These are phyloP conservation scores for Orbilia brochopaga DNA, from an alignment of 2,329 filamentous ascomycete species.

Conservation along the genomic window DNA sequence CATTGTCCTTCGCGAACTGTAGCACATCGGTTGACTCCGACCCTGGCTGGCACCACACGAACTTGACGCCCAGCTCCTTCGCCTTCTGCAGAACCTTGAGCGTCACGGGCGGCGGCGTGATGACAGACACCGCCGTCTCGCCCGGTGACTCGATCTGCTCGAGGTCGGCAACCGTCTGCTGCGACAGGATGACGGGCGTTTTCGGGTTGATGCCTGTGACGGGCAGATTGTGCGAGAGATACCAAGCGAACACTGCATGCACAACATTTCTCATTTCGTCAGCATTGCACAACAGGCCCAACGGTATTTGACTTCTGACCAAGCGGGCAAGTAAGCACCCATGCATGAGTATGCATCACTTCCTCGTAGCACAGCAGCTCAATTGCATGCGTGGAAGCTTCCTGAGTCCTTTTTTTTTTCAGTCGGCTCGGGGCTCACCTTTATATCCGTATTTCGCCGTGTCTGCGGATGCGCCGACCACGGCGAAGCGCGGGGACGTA, in stretches of 20 bases:
- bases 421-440: slow-evolving; percentile 63
- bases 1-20: slow-evolving; percentile 69
- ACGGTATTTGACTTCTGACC: slow-evolving; percentile 4
- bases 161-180: slow-evolving; percentile 66
- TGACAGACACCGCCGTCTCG: slow-evolving; percentile 79
- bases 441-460: slow-evolving; percentile 86
- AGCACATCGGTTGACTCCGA: slow-evolving; percentile 80
- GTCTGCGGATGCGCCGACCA: slow-evolving; percentile 87
- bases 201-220: slow-evolving; percentile 84
- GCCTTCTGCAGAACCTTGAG: slow-evolving; percentile 77
- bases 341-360: no score
- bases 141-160: slow-evolving; percentile 55
- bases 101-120: slow-evolving; percentile 83
- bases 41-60: slow-evolving; percentile 90
- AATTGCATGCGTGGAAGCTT: not conserved
- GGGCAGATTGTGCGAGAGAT: slow-evolving; percentile 74
- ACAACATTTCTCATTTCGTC: slow-evolving; percentile 38
- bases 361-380: slow-evolving; percentile 6
- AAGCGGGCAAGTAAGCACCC: slow-evolving; percentile 15
- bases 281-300: not conserved
- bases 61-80: slow-evolving; percentile 71
- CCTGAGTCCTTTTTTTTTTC: not conserved
- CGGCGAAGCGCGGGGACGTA: slow-evolving; percentile 67
- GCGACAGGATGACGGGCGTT: slow-evolving; percentile 57
- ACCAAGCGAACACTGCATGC: slow-evolving; percentile 82